A percentile compares a stretch with the other conserved stretches of the same genome.
Conservation (phyloP, 805 yeast genomes). For the Danielia reshetovae region DNA sequence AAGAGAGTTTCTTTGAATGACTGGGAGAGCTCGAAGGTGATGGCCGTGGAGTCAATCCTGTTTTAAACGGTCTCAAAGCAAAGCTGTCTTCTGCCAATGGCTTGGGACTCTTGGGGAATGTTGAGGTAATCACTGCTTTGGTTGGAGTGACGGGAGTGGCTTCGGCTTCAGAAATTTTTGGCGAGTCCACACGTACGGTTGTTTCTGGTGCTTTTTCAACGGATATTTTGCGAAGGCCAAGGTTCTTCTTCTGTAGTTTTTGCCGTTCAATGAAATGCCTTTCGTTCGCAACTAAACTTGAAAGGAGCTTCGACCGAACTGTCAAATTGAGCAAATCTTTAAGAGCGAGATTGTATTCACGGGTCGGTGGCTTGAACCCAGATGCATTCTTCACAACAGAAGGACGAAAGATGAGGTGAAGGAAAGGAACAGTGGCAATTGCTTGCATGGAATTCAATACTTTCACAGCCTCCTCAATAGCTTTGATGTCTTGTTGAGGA, state of each 20-base stretch:
- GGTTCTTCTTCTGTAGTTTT: slow-evolving; percentile 26
- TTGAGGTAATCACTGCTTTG: background rate
- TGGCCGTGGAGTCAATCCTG: slow-evolving; percentile 37
- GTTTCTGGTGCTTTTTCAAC: no score
- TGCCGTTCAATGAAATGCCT: slow-evolving; percentile 19
- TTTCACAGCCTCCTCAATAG: slow-evolving; percentile 3
- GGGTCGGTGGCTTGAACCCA: slow-evolving; percentile 40
- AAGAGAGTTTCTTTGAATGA: slow-evolving; percentile 18
- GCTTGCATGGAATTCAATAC: slow-evolving; percentile 32
- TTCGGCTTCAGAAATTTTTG: slow-evolving; percentile 3
- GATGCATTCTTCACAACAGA: slow-evolving; percentile 30
- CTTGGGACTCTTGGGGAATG: slow-evolving; percentile 18
- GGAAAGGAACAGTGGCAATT: slow-evolving; percentile 37
- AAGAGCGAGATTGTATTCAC: slow-evolving; percentile 22
- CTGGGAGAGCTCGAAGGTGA: slow-evolving; percentile 38
- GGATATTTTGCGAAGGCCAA: slow-evolving; percentile 21
- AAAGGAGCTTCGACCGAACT: slow-evolving; percentile 14
- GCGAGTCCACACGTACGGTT: no score
- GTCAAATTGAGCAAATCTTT: slow-evolving; percentile 24
- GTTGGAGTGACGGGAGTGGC: slow-evolving; percentile 3
- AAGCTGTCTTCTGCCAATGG: slow-evolving; percentile 32
- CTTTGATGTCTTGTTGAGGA: no score
- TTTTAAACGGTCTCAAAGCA: slow-evolving; percentile 39
- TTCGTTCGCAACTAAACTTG: slow-evolving; percentile 9
- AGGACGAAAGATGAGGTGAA: slow-evolving; percentile 40